A percentile compares a stretch with the other conserved stretches of the same genome.
phyloP scores from a whole-genome alignment of 2,329 filamentous ascomycete species.

The Trichoderma sp. region DNA sequence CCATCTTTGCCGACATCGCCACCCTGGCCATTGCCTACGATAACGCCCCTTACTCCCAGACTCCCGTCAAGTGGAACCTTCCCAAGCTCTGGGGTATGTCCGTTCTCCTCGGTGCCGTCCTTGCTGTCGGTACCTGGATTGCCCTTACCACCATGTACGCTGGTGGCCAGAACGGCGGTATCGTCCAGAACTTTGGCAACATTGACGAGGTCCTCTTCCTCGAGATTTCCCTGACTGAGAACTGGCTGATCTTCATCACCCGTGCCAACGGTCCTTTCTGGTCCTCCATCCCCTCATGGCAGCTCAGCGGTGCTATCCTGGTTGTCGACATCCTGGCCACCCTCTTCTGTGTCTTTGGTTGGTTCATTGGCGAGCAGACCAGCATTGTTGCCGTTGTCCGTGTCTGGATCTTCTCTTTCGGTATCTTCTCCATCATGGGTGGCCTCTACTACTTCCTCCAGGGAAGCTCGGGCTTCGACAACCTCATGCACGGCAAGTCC shows the following conservation, averaged over 20 bases:
- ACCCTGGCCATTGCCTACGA: constrained; percentile 93
- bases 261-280: constrained; percentile 91
- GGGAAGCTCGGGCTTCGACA: constrained; percentile 80
- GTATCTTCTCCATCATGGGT: constrained; percentile 82
- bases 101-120: constrained; percentile 75
- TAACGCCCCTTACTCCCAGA: constrained; percentile 83
- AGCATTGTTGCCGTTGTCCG: constrained; percentile 82
- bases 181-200: constrained; percentile 85
- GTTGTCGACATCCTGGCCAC: constrained; percentile 83
- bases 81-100: constrained; percentile 95
- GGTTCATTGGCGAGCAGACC: constrained; percentile 69
- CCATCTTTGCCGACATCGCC: constrained; percentile 91
- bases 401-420: constrained; percentile 90
- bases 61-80: constrained; percentile 91
- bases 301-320: constrained; percentile 75
- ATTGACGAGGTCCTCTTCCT: constrained; percentile 84
- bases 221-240: constrained; percentile 86
- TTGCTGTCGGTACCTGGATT: constrained; percentile 85
- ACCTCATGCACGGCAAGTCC: constrained; percentile 89
- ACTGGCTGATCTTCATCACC: constrained; percentile 96
- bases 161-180: constrained; percentile 70
- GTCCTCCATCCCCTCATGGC: constrained; percentile 86
- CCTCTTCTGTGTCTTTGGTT: constrained; percentile 83
- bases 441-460: constrained; percentile 75
- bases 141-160: constrained; percentile 83